phyloP scores from a whole-genome alignment of 2,329 filamentous ascomycete species.

The Tolypocladium ophioglossoides region DNA sequence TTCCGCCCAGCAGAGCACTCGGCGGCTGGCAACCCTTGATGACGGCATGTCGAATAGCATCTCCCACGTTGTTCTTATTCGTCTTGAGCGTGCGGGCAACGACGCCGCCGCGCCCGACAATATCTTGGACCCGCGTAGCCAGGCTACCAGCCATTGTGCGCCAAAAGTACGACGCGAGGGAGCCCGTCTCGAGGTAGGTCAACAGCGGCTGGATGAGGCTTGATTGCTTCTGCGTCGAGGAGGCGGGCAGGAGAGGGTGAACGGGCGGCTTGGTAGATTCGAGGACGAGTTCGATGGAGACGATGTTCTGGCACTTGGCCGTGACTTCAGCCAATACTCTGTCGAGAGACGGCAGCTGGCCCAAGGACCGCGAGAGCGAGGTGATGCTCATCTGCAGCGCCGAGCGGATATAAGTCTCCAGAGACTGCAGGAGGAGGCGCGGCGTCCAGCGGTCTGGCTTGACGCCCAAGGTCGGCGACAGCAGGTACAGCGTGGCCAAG shows the following conservation, averaged over 20 bases:
- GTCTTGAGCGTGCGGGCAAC: slow-evolving; percentile 69
- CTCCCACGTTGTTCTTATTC: slow-evolving; percentile 63
- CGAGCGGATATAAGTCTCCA: slow-evolving; percentile 76
- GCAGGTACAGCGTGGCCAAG: slow-evolving; percentile 64
- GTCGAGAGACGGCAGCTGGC: slow-evolving; percentile 72
- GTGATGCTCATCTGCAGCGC: slow-evolving; percentile 70
- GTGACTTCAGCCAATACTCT: slow-evolving; percentile 73
- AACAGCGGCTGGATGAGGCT: slow-evolving; percentile 64
- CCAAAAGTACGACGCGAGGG: slow-evolving; percentile 88
- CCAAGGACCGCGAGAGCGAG: slow-evolving; percentile 62
- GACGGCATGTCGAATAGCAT: slow-evolving; percentile 76
- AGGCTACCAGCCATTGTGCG: slow-evolving; percentile 73
- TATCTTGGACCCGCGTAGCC: slow-evolving; percentile 69
- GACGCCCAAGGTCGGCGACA: slow-evolving; percentile 55
- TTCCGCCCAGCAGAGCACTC: slow-evolving; percentile 33
- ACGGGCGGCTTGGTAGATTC: slow-evolving; percentile 53
- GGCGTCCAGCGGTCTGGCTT: slow-evolving; percentile 51
- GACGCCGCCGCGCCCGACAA: slow-evolving; percentile 71
- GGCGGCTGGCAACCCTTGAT: slow-evolving; percentile 64
- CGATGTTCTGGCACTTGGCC: slow-evolving; percentile 77
- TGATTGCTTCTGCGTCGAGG: slow-evolving; percentile 24
- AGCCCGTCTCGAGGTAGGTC: slow-evolving; percentile 73
- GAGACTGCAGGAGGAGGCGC: slow-evolving; percentile 59
- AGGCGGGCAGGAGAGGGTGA: slow-evolving; percentile 51
- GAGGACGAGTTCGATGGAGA: slow-evolving; percentile 75